A percentile compares a stretch with the other conserved stretches of the same genome.
Conservation (phyloP, 2,329 filamentous ascomycete species). For the Exophiala aquamarina region DNA sequence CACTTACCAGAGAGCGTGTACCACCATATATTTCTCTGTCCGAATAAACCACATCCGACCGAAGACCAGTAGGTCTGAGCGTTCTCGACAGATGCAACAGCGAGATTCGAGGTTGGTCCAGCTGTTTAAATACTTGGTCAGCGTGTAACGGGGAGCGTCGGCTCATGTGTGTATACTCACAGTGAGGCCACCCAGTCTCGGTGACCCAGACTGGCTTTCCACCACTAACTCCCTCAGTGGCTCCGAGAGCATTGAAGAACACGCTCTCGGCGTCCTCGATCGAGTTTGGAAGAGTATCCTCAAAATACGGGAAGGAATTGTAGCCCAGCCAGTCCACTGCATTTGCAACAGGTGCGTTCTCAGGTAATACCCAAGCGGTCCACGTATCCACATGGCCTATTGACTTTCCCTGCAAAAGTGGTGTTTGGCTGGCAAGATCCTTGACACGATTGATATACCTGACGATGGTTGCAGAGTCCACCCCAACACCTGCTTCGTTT, state of each 20-base stretch:
- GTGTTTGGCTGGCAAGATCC: constrained; percentile 40
- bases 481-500: constrained; percentile 49
- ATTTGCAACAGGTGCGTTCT: constrained; percentile 61
- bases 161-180: constrained; percentile 45
- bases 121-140: constrained; percentile 49
- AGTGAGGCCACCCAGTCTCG: constrained; percentile 69
- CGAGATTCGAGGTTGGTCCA: constrained; percentile 49
- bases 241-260: constrained; percentile 47
- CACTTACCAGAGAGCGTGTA: constrained; percentile 33
- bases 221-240: constrained; percentile 42
- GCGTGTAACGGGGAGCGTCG: no score
- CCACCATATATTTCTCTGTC: constrained; percentile 40
- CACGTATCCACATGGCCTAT: constrained; percentile 70
- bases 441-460: constrained; percentile 68
- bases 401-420: constrained; percentile 49
- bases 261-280: constrained; percentile 54
- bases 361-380: constrained; percentile 61
- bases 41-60: constrained; percentile 56
- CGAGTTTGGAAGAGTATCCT: constrained; percentile 46
- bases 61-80: constrained; percentile 64
- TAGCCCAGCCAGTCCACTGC: constrained; percentile 66
- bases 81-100: constrained; percentile 56
- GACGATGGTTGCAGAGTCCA: constrained; percentile 60
- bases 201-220: constrained; percentile 60
- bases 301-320: constrained; percentile 66